Percentiles rank a stretch among this genome's conserved stretches.
phyloP scores from a whole-genome alignment of 2,329 filamentous ascomycete genomes.

The Fusarium cicatricum region DNA sequence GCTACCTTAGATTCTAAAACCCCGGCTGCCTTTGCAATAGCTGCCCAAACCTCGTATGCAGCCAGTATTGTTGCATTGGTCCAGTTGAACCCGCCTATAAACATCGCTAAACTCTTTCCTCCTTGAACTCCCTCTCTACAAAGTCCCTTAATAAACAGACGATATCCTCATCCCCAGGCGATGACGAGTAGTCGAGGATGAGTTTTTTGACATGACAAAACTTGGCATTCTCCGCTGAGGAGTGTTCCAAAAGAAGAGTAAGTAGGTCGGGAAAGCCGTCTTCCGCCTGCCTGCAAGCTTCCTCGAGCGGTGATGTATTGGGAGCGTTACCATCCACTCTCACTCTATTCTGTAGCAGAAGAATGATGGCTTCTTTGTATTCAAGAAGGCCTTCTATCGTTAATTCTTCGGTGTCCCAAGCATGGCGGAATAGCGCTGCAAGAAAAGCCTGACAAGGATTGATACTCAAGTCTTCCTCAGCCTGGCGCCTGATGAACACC shows the following conservation, averaged over 20 bases:
- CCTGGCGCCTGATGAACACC: neutral
- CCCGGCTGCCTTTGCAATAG: too few relatives aligned
- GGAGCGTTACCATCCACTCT: constrained; percentile 1
- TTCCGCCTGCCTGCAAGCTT: constrained; percentile 6
- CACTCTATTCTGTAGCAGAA: constrained; percentile 10
- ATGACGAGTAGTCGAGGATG: neutral
- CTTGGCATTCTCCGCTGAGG: constrained; percentile 4
- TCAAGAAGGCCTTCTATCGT: neutral
- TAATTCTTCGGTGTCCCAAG: neutral
- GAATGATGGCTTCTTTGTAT: neutral
- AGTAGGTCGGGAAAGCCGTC: constrained; percentile 1
- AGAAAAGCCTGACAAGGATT: constrained; percentile 8
- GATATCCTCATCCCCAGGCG: neutral
- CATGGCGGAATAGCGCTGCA: constrained; percentile 4
- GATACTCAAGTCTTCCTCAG: neutral
- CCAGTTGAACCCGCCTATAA: too few relatives aligned
- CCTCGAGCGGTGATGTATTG: constrained; percentile 3
- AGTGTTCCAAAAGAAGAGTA: neutral
- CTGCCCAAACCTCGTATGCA: too few relatives aligned
- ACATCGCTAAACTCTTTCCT: too few relatives aligned
- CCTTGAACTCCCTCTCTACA: neutral
- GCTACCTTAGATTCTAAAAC: too few relatives aligned
- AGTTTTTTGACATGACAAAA: neutral
- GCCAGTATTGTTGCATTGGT: too few relatives aligned
- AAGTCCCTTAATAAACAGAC: neutral